A percentile compares a stretch with the other conserved stretches of the same genome.
Conservation (phyloP, 2,329 filamentous ascomycete genomes). For the Aspergillus vadensis region DNA sequence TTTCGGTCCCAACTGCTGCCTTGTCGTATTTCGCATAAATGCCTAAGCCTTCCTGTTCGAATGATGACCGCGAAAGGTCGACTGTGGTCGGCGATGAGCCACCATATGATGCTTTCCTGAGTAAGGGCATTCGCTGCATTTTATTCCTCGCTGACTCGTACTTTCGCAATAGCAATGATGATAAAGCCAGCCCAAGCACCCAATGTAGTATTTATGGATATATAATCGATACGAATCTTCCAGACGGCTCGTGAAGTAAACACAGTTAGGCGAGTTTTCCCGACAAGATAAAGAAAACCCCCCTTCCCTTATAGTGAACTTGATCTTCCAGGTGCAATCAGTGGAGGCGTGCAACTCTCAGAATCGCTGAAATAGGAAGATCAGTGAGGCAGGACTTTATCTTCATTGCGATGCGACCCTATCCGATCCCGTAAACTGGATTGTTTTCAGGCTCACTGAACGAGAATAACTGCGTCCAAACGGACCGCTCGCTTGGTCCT, state of each 20-base stretch:
- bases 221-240: neutral
- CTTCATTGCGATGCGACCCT: neutral
- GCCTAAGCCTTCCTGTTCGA: slow-evolving; percentile 60
- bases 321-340: neutral
- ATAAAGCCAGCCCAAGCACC: slow-evolving; percentile 20
- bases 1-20: slow-evolving; percentile 41
- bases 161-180: slow-evolving; percentile 23
- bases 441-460: neutral
- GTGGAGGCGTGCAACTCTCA: neutral
- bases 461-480: neutral
- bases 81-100: slow-evolving; percentile 52
- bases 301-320: neutral
- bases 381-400: neutral
- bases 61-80: slow-evolving; percentile 57
- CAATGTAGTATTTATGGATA: neutral
- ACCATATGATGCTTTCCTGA: slow-evolving; percentile 55
- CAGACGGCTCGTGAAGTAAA: neutral
- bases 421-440: neutral
- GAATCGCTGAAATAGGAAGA: neutral
- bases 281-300: too few species aligned
- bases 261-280: neutral
- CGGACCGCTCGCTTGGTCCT: neutral
- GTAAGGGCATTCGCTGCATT: slow-evolving; percentile 57
- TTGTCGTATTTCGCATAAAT: slow-evolving; percentile 47
- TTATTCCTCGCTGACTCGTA: slow-evolving; percentile 28